phyloP scores from a whole-genome alignment of 306 rosid species.

The Potentilla sterilis region DNA sequence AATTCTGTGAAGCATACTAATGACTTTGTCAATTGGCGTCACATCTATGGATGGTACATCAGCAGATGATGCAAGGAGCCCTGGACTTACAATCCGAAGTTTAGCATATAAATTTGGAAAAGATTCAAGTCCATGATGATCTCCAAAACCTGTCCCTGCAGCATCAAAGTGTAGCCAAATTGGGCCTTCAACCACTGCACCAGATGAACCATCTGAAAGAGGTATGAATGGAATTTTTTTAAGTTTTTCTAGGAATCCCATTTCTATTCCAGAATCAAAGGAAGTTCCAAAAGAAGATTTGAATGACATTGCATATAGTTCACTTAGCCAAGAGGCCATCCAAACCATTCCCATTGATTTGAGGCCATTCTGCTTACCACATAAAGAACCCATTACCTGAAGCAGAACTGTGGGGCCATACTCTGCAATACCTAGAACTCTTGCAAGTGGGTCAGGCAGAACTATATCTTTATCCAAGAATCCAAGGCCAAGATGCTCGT shows the following conservation, averaged over 20 bases:
- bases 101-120: constrained; percentile 68
- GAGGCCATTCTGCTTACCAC: constrained; percentile 41
- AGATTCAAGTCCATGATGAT: constrained; percentile 54
- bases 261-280: constrained; percentile 37
- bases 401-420: constrained; percentile 74
- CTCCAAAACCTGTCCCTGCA: constrained; percentile 45
- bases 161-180: constrained; percentile 76
- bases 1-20: constrained; percentile 56
- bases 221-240: constrained; percentile 61
- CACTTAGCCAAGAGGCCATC: constrained; percentile 68
- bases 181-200: constrained; percentile 68
- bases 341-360: constrained; percentile 63
- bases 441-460: constrained; percentile 63
- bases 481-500: constrained; percentile 77
- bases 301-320: constrained; percentile 45
- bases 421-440: constrained; percentile 78
- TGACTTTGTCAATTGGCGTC: constrained; percentile 44
- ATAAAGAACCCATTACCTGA: constrained; percentile 53
- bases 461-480: constrained; percentile 62
- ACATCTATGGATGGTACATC: constrained; percentile 43
- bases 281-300: constrained; percentile 44
- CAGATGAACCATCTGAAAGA: constrained; percentile 84
- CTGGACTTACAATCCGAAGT: constrained; percentile 68
- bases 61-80: constrained; percentile 49
- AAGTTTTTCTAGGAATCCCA: constrained; percentile 46